Base-by-base conservation (phyloP, 192 early-diverging fungal genomes). In the Dispira simplex region DNA sequence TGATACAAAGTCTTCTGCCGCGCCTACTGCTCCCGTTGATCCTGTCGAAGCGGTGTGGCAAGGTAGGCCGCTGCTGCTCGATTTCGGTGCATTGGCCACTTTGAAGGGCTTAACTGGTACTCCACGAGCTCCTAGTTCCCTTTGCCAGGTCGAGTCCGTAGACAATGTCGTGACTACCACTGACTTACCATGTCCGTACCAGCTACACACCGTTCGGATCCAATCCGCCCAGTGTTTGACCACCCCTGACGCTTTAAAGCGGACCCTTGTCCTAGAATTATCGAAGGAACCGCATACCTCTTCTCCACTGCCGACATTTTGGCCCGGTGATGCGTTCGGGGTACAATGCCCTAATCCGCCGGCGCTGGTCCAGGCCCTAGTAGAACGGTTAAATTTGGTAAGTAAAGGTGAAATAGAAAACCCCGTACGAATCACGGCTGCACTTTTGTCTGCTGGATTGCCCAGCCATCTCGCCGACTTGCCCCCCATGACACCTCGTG, bases 321-420 rank as follows among this genome's bases (percentile, higher is more conserved):
- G 71, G 6, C 84, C 89, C 20, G 91, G 91, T 18, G 92, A 93
- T 70, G 79, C 92, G 5, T 87, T 99, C 75, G 93, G 88, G 46
- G 71, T 96, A n/a, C 65, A 81, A 49, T 91, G 89, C 0, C 90
- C 92, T n/a, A 93, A 94, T 68, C 76, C 86, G 46, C 79, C 85
- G 44, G 65, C 66, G 0, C 66, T 92, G 51, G 91, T 96, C 0
- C 63, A 77, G 0, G 86, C 79, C 1, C 60, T 93, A 2, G 65
- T 93, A 55, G 71, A 65, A 2, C 66, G 79, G 18, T 67, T 96
- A 14, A 76, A 64, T n/a, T 68, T 87, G 16, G 70, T 66, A 10
- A 68, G 74, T 3, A 66, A 66, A 9, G 71, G 68, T 9, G 65
- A 65, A 3, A 65, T 60, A 44, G 18, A 49, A 4, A 16, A 6